A percentile compares a stretch with the other conserved stretches of the same genome.
Evolutionary conservation across 306 rosid species (phyloP).

Genomic region (Delonix regia): DNA sequence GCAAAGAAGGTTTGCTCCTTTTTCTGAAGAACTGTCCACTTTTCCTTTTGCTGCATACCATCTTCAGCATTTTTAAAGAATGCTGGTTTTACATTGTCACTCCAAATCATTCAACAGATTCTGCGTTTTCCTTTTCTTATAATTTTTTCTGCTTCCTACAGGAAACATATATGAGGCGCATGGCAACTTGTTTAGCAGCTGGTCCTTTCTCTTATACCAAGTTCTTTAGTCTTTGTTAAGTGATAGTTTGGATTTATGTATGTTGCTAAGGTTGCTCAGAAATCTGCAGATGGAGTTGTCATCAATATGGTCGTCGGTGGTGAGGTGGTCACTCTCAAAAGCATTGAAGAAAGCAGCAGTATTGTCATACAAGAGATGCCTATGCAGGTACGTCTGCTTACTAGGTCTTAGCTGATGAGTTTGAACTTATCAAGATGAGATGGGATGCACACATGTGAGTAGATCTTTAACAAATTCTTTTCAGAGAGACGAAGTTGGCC

Average conservation of each 20-base stretch:
- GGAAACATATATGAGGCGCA: slow-evolving; percentile 88
- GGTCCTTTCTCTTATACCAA: slow-evolving; percentile 59
- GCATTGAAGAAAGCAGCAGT: slow-evolving; percentile 78
- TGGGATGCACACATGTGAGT: slow-evolving; percentile 4
- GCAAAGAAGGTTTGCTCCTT: slow-evolving; percentile 66
- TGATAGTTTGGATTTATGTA: slow-evolving; percentile 29
- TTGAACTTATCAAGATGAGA: not conserved
- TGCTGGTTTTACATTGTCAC: slow-evolving; percentile 2
- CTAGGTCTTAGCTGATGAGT: not conserved
- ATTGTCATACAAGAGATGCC: slow-evolving; percentile 93
- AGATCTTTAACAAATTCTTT: not conserved
- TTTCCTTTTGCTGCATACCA: not conserved
- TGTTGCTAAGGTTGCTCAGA: slow-evolving; percentile 37
- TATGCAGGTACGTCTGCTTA: slow-evolving; percentile 66
- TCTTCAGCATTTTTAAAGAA: slow-evolving; percentile 5
- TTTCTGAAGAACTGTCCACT: not conserved
- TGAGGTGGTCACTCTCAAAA: slow-evolving; percentile 79
- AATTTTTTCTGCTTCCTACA: slow-evolving; percentile 40
- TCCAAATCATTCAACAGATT: not conserved
- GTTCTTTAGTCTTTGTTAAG: slow-evolving; percentile 31
- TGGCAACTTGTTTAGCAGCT: slow-evolving; percentile 76
- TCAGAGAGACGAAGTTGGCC: not conserved
- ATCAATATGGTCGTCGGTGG: slow-evolving; percentile 97
- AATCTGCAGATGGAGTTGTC: slow-evolving; percentile 78
- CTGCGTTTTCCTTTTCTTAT: slow-evolving; percentile 30